Conservation (phyloP, 2,329 filamentous ascomycete genomes). For the Aspergillus sp. region DNA sequence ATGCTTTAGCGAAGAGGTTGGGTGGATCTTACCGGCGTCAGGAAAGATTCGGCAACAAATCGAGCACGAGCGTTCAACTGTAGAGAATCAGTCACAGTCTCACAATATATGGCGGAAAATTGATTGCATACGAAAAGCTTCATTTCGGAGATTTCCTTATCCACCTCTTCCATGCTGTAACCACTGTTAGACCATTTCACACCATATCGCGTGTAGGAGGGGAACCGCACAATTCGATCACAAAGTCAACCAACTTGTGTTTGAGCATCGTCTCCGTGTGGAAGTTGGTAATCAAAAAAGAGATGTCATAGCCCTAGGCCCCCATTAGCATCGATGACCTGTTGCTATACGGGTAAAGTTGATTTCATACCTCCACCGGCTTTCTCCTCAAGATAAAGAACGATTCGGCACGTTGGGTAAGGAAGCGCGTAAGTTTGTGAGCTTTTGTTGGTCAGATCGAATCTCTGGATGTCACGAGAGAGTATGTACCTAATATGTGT, state of each 20-base stretch:
- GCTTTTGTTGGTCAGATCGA: slow-evolving; percentile 46
- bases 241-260: slow-evolving; percentile 98
- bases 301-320: slow-evolving; percentile 91
- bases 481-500: slow-evolving; percentile 64
- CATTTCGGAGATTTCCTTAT: slow-evolving; percentile 99
- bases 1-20: background rate
- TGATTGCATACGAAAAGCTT: slow-evolving; percentile 82
- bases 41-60: slow-evolving; percentile 97
- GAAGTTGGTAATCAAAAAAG: slow-evolving; percentile 97
- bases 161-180: slow-evolving; percentile 85
- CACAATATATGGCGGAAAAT: slow-evolving; percentile 18
- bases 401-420: slow-evolving; percentile 92
- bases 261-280: slow-evolving; percentile 99
- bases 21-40: slow-evolving; percentile 71
- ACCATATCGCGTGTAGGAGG: too few species aligned
- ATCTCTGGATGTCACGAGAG: too few species aligned
- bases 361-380: slow-evolving; percentile 73
- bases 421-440: slow-evolving; percentile 96
- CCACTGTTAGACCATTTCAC: too few species aligned
- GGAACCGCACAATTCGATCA: slow-evolving; percentile 72
- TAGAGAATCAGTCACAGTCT: background rate
- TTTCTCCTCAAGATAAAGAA: slow-evolving; percentile 97
- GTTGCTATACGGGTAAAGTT: background rate
- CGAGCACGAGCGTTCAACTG: slow-evolving; percentile 94
- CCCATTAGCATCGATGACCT: slow-evolving; percentile 17